Evolutionary conservation across 164 flowering plant genomes (phyloP).

Genomic region (Aristolochia contorta): DNA sequence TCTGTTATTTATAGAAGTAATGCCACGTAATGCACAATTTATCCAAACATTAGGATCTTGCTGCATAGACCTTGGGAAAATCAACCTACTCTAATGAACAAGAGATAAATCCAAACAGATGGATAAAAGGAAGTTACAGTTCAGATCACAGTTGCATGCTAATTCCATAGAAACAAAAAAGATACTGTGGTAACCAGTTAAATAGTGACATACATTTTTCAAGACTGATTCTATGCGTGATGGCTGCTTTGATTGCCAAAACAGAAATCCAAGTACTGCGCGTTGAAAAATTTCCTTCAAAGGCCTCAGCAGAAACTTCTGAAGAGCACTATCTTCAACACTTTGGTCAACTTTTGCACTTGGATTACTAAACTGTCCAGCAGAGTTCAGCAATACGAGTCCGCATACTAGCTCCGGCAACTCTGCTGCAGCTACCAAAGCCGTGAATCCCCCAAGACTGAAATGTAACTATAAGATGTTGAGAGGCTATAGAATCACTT

Average conservation of each 20-base stretch:
- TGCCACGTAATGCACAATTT: too few relatives aligned
- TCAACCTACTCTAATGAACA: too few relatives aligned
- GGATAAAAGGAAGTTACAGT: too few relatives aligned
- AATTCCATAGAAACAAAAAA: background rate
- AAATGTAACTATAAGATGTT: conserved; percentile 10
- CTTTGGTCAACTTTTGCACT: conserved; percentile 13
- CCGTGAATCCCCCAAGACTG: conserved; percentile 98
- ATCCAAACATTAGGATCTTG: too few relatives aligned
- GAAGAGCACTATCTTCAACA: conserved; percentile 39
- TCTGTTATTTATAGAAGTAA: too few relatives aligned
- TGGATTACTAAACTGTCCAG: conserved; percentile 83
- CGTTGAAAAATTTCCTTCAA: conserved; percentile 84
- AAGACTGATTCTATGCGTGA: conserved; percentile 77
- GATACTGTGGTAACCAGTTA: background rate
- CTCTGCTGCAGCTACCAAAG: conserved; percentile 65
- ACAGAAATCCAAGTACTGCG: conserved; percentile 68
- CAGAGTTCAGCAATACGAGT: conserved; percentile 70
- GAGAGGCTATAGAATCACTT: too few relatives aligned
- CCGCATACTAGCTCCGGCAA: conserved; percentile 67
- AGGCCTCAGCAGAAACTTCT: conserved; percentile 58
- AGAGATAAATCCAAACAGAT: too few relatives aligned
- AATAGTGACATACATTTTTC: conserved; percentile 55
- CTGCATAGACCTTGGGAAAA: too few relatives aligned
- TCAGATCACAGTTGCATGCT: too few relatives aligned
- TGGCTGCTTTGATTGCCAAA: conserved; percentile 98